These are phyloP conservation scores for Bjerkandera adusta DNA, from an alignment of 1,284 basidiomycete species.

Conservation along the genomic window DNA sequence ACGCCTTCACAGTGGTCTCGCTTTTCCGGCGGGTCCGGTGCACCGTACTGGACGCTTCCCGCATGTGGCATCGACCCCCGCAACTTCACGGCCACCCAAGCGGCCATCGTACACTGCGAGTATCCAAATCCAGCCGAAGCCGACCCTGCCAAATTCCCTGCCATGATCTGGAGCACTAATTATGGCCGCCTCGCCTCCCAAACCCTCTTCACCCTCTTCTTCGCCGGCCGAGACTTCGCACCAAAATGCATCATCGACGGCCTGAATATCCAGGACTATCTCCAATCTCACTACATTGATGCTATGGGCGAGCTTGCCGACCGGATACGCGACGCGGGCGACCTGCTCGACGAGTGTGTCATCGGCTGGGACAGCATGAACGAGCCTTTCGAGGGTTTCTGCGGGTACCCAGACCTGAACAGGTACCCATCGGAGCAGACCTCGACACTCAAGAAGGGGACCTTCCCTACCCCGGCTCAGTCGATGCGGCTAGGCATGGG, in stretches of 20 bases:
- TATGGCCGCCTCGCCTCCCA: slow-evolving; percentile 87
- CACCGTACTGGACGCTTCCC: slow-evolving; percentile 91
- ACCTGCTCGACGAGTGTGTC: slow-evolving; percentile 82
- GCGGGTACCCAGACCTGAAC: slow-evolving; percentile 77
- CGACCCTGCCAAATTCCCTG: slow-evolving; percentile 75
- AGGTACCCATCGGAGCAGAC: slow-evolving; percentile 64
- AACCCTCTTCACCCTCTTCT: slow-evolving; percentile 94
- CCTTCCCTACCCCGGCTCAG: slow-evolving; percentile 84
- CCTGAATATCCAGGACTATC: slow-evolving; percentile 91
- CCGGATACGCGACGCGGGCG: slow-evolving; percentile 70
- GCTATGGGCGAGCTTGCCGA: slow-evolving; percentile 79
- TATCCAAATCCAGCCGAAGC: slow-evolving; percentile 67
- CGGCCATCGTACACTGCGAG: slow-evolving; percentile 88
- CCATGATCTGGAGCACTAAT: slow-evolving; percentile 98
- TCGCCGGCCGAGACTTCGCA: slow-evolving; percentile 86
- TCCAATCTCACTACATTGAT: slow-evolving; percentile 83
- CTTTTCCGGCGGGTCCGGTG: slow-evolving; percentile 94
- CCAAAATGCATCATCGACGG: slow-evolving; percentile 92
- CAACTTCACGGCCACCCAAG: slow-evolving; percentile 81
- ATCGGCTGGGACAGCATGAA: slow-evolving; percentile 98
- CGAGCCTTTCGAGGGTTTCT: slow-evolving; percentile 89
- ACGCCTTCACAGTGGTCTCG: slow-evolving; percentile 80
- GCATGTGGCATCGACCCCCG: slow-evolving; percentile 92
- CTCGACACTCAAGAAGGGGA: slow-evolving; percentile 79
- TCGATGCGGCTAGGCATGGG: slow-evolving; percentile 89